phyloP scores from a whole-genome alignment of 148 eudicot species.

The Chenopodium quinoa region DNA sequence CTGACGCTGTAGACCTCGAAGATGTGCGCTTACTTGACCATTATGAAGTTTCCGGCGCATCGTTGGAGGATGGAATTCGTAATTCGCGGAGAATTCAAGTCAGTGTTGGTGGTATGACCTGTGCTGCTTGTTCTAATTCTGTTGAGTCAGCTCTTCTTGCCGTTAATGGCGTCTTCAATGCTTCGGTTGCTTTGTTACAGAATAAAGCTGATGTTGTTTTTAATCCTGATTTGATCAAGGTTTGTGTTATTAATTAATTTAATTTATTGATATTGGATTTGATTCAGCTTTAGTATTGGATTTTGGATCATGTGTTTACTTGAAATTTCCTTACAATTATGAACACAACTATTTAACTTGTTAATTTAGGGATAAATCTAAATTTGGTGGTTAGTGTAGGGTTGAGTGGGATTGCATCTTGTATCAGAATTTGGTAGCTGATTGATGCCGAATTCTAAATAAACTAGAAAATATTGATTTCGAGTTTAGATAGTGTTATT shows the following conservation, averaged over 20 bases:
- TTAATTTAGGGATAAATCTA: not conserved
- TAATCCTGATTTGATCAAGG: constrained; percentile 66
- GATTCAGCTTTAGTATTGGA: not conserved
- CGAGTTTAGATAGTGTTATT: no score
- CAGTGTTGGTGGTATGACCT: constrained; percentile 81
- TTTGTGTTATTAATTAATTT: constrained; percentile 20
- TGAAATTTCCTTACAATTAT: no score
- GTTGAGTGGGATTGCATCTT: not conserved
- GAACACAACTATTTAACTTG: no score
- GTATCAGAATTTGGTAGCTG: not conserved
- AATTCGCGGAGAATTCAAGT: constrained; percentile 55
- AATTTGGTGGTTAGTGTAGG: not conserved
- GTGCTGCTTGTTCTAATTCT: constrained; percentile 88
- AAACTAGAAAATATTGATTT: not conserved
- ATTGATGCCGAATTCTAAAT: not conserved
- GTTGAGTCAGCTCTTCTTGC: constrained; percentile 68
- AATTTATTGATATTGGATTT: not conserved
- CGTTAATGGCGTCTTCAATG: constrained; percentile 58
- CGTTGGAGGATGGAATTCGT: no score
- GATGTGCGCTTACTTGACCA: constrained; percentile 63
- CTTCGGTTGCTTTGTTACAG: constrained; percentile 90
- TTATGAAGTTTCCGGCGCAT: constrained; percentile 24
- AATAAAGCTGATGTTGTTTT: constrained; percentile 70
- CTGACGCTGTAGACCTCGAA: constrained; percentile 34
- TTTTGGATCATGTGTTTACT: not conserved